A percentile compares a stretch with the other conserved stretches of the same genome.
phyloP scores from a whole-genome alignment of 2,329 filamentous ascomycete genomes.

The Penicillium sp. region DNA sequence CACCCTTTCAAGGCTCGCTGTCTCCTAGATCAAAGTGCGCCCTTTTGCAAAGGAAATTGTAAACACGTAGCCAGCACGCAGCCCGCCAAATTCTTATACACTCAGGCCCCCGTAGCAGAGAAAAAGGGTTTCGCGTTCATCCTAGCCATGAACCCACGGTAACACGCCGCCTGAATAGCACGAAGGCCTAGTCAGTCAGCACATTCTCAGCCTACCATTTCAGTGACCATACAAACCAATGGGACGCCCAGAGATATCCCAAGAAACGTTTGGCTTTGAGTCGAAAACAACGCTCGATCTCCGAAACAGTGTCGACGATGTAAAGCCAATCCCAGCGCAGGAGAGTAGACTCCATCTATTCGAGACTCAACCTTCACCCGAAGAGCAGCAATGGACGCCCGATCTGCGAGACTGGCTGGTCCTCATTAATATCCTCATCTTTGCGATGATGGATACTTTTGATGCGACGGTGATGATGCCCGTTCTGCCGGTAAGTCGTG shows the following conservation, averaged over 20 bases:
- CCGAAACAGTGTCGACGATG: constrained; percentile 18
- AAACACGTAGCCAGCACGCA: not conserved
- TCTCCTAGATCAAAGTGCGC: constrained; percentile 7
- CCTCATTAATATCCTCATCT: constrained; percentile 47
- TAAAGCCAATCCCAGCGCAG: constrained; percentile 14
- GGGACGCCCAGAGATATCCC: constrained; percentile 16
- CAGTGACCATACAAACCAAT: constrained; percentile 14
- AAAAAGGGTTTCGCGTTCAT: not conserved
- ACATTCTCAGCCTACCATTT: not conserved
- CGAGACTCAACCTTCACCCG: constrained; percentile 18
- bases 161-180: not conserved
- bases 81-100: not conserved
- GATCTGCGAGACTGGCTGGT: constrained; percentile 47
- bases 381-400: constrained; percentile 42
- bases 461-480: constrained; percentile 55
- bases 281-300: constrained; percentile 21
- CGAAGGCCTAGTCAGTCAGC: not conserved
- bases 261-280: constrained; percentile 21
- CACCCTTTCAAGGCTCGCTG: constrained; percentile 10
- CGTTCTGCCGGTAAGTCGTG: constrained; percentile 46
- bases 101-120: not conserved
- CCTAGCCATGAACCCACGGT: not conserved
- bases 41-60: constrained; percentile 7
- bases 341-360: constrained; percentile 29
- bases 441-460: constrained; percentile 55